Evolutionary conservation across 148 eudicot species (phyloP).

Genomic region (Cornus florida): DNA sequence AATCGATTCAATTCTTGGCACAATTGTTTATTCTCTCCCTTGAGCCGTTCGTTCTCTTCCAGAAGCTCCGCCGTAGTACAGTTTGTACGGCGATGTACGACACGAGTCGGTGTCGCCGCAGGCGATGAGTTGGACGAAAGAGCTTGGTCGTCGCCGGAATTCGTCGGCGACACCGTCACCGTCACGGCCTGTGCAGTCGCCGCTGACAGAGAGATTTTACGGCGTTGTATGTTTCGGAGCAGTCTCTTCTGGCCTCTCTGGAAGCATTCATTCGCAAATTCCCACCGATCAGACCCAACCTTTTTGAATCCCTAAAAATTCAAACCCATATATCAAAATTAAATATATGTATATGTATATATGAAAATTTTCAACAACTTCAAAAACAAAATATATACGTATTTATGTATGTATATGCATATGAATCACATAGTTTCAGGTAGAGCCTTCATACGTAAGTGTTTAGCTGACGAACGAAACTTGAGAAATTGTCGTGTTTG

Average conservation of each 20-base stretch:
- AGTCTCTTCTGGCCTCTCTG: slow-evolving; percentile 61
- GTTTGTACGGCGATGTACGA: not conserved
- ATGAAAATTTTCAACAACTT: not conserved
- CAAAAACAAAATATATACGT: not conserved
- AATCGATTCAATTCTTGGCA: slow-evolving; percentile 52
- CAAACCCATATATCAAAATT: not conserved
- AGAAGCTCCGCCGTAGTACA: slow-evolving; percentile 43
- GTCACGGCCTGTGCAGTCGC: slow-evolving; percentile 22
- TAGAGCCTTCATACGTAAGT: slow-evolving; percentile 51
- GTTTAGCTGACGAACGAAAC: slow-evolving; percentile 86
- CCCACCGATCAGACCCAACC: slow-evolving; percentile 83
- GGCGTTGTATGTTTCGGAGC: slow-evolving; percentile 69
- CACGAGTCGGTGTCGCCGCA: slow-evolving; percentile 16
- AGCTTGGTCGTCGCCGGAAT: slow-evolving; percentile 72
- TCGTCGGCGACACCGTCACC: slow-evolving; percentile 47
- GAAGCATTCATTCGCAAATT: slow-evolving; percentile 76
- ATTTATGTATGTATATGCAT: not conserved
- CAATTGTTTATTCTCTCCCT: slow-evolving; percentile 54
- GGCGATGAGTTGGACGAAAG: slow-evolving; percentile 71
- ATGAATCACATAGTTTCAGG: not conserved
- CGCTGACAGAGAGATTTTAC: slow-evolving; percentile 47
- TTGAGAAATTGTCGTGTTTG: slow-evolving; percentile 89
- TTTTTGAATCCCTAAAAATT: slow-evolving; percentile 54
- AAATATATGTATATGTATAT: too few species aligned
- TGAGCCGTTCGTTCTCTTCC: slow-evolving; percentile 74